phyloP scores from a whole-genome alignment of 2,329 filamentous ascomycete species.

The Aspergillaceae sp. region DNA sequence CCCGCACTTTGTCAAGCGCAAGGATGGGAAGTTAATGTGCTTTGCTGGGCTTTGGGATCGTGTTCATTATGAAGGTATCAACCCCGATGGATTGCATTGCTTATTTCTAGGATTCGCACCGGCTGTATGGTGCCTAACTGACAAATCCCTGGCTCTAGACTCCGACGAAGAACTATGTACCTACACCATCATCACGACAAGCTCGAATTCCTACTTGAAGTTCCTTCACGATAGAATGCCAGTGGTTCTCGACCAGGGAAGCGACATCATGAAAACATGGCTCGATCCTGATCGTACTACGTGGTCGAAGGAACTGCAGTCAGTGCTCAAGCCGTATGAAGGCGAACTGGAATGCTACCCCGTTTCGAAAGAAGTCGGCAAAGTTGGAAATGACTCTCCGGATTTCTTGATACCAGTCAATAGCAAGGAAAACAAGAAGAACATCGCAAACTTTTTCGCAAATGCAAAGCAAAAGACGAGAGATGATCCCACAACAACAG shows the following conservation, averaged over 20 bases:
- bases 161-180: conserved; percentile 67
- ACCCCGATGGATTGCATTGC: too few relatives aligned
- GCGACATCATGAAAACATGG: conserved; percentile 63
- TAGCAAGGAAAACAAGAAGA: conserved; percentile 80
- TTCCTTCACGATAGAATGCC: conserved; percentile 96
- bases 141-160: conserved; percentile 29
- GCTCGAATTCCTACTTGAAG: conserved; percentile 68
- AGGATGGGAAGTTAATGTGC: conserved; percentile 75
- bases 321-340: conserved; percentile 66
- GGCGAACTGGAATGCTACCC: conserved; percentile 77
- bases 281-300: conserved; percentile 62
- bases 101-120: too few relatives aligned
- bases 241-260: conserved; percentile 73
- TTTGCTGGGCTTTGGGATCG: conserved; percentile 91
- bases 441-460: conserved; percentile 88
- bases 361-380: conserved; percentile 82
- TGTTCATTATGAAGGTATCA: conserved; percentile 61
- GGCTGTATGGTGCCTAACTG: neutral
- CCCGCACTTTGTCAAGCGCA: conserved; percentile 74
- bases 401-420: conserved; percentile 73
- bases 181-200: conserved; percentile 89
- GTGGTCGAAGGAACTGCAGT: conserved; percentile 73
- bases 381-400: conserved; percentile 84
- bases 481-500: conserved; percentile 17
- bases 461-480: conserved; percentile 40